Conservation (phyloP, 345 rosid species). For the Kernera saxatilis region DNA sequence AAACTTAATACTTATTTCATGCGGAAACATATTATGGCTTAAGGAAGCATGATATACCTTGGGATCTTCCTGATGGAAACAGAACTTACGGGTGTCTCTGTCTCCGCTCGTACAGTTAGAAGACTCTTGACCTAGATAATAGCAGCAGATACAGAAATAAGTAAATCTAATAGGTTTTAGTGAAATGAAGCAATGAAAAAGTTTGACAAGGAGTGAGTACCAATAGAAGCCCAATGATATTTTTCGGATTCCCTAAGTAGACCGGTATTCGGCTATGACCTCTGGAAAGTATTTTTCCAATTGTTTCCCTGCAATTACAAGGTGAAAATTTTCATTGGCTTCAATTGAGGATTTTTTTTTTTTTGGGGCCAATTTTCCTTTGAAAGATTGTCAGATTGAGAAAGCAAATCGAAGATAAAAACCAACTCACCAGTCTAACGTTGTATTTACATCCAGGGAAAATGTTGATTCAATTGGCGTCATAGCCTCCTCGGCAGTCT, state of each 20-base stretch:
- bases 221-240: constrained; percentile 75
- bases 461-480: constrained; percentile 86
- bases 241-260: constrained; percentile 60
- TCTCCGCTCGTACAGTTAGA: constrained; percentile 71
- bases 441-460: constrained; percentile 73
- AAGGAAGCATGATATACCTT: constrained; percentile 33
- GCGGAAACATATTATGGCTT: background rate
- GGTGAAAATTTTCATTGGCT: background rate
- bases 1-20: constrained; percentile 8
- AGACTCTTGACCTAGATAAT: constrained; percentile 63
- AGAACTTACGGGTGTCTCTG: constrained; percentile 73
- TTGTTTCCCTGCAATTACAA: constrained; percentile 60
- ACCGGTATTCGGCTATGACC: constrained; percentile 87
- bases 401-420: constrained; percentile 10
- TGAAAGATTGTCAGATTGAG: background rate
- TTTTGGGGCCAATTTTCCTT: too few species aligned
- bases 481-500: constrained; percentile 92
- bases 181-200: constrained; percentile 10
- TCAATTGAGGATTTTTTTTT: background rate
- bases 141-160: background rate
- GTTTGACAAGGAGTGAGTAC: constrained; percentile 37
- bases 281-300: constrained; percentile 71
- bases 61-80: constrained; percentile 80
- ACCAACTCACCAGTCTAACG: constrained; percentile 59
- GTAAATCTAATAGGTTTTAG: background rate